Conservation (phyloP, 176 grass and related monocot species). For the Phoenix roebelenii region DNA sequence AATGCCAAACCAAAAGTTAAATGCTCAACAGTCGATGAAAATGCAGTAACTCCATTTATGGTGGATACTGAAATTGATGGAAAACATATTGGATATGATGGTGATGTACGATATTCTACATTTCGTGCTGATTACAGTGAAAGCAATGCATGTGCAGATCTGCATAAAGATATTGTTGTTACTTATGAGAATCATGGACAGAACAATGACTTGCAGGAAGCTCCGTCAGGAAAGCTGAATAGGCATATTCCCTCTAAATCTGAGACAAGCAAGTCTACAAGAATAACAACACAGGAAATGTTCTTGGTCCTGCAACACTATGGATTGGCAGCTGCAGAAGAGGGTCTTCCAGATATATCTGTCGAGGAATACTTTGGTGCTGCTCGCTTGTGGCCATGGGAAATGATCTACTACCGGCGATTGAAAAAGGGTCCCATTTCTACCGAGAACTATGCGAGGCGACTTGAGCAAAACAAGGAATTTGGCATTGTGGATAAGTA, state of each 20-base stretch:
- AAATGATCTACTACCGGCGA: slow-evolving; percentile 41
- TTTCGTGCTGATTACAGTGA: slow-evolving; percentile 4
- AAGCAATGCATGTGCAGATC: slow-evolving; percentile 5
- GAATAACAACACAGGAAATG: slow-evolving; percentile 37
- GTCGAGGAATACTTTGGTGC: slow-evolving; percentile 49
- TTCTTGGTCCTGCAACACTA: slow-evolving; percentile 28
- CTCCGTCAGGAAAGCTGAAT: slow-evolving; percentile 9
- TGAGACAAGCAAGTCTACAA: slow-evolving; percentile 23
- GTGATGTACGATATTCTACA: not conserved
- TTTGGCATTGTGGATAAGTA: slow-evolving; percentile 46
- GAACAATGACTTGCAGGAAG: slow-evolving; percentile 11
- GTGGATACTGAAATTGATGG: slow-evolving; percentile 11
- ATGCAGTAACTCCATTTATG: slow-evolving; percentile 13
- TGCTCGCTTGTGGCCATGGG: slow-evolving; percentile 52
- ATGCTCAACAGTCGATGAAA: slow-evolving; percentile 12
- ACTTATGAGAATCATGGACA: slow-evolving; percentile 7
- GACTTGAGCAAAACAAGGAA: slow-evolving; percentile 56
- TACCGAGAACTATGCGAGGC: slow-evolving; percentile 49
- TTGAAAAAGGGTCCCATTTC: slow-evolving; percentile 51
- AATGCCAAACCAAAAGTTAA: slow-evolving; percentile 9
- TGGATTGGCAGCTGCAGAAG: slow-evolving; percentile 21
- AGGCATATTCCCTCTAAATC: not conserved
- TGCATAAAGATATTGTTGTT: slow-evolving; percentile 18
- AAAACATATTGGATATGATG: not conserved
- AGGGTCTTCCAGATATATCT: slow-evolving; percentile 19